Evolutionary conservation across 345 rosid species (phyloP).

Genomic region (Populus nigra): DNA sequence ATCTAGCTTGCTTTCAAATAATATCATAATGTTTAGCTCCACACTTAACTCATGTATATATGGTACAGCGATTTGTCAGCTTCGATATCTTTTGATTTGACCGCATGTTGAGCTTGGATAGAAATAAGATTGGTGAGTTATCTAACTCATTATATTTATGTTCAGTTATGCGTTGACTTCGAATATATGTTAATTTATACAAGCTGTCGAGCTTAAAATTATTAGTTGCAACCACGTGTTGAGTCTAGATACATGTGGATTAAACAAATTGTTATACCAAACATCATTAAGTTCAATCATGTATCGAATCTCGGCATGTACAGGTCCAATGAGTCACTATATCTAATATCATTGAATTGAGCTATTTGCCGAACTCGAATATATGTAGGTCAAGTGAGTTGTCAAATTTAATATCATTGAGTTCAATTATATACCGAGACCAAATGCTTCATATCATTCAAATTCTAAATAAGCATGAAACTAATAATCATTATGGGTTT

Average conservation of each 20-base stretch:
- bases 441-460: accelerated
- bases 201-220: accelerated
- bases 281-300: accelerated
- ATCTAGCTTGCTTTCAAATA: too few relatives aligned
- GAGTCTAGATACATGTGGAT: accelerated
- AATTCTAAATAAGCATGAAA: too few relatives aligned
- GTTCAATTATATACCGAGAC: too few relatives aligned
- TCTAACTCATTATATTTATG: accelerated
- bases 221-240: accelerated
- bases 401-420: accelerated
- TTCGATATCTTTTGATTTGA: accelerated
- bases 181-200: accelerated
- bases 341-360: accelerated
- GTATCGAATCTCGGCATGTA: accelerated
- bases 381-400: accelerated
- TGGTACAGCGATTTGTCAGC: too few relatives aligned
- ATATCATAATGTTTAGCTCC: too few relatives aligned
- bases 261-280: accelerated
- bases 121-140: accelerated
- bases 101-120: too few relatives aligned
- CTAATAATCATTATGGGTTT: accelerated
- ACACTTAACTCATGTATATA: too few relatives aligned
- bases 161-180: accelerated
- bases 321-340: accelerated
- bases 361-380: too few relatives aligned